phyloP scores from a whole-genome alignment of 371 early-diverging fungal genomes.

The Rhizopus sp. region DNA sequence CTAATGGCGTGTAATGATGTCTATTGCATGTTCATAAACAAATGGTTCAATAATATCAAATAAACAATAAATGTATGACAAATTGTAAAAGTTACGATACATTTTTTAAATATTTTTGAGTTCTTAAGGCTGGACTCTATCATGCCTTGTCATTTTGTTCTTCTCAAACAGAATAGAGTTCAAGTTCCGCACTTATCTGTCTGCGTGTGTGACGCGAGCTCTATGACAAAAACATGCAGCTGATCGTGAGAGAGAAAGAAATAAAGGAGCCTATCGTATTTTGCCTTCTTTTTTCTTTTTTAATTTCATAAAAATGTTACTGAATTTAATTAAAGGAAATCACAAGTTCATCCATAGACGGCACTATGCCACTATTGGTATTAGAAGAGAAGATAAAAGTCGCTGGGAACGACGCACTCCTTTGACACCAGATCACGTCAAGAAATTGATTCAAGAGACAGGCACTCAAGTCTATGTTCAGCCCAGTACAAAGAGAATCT shows the following conservation, averaged over 20 bases:
- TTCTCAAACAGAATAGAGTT: too few relatives aligned
- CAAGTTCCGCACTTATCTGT: not conserved
- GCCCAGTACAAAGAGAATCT: constrained; percentile 90
- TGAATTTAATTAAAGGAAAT: constrained; percentile 2
- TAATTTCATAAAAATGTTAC: constrained; percentile 6
- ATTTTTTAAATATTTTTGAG: too few relatives aligned
- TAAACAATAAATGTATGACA: too few relatives aligned
- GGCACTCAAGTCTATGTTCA: constrained; percentile 86
- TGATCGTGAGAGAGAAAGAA: constrained; percentile 19
- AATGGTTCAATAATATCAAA: too few relatives aligned
- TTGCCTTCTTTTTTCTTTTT: not conserved
- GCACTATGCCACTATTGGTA: constrained; percentile 57
- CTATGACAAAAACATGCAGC: constrained; percentile 9
- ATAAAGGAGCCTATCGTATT: not conserved
- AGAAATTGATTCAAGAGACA: constrained; percentile 75
- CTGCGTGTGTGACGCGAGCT: constrained; percentile 1
- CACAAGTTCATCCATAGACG: constrained; percentile 1
- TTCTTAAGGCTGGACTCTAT: too few relatives aligned
- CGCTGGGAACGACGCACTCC: constrained; percentile 95
- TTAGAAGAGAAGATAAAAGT: constrained; percentile 95
- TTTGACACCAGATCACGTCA: constrained; percentile 79
- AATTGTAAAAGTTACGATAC: too few relatives aligned
- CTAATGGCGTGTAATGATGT: too few relatives aligned
- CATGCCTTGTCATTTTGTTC: too few relatives aligned
- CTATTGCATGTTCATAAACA: too few relatives aligned